Conservation (phyloP, 2,329 filamentous ascomycete genomes). For the Colletotrichum echinochloae region DNA sequence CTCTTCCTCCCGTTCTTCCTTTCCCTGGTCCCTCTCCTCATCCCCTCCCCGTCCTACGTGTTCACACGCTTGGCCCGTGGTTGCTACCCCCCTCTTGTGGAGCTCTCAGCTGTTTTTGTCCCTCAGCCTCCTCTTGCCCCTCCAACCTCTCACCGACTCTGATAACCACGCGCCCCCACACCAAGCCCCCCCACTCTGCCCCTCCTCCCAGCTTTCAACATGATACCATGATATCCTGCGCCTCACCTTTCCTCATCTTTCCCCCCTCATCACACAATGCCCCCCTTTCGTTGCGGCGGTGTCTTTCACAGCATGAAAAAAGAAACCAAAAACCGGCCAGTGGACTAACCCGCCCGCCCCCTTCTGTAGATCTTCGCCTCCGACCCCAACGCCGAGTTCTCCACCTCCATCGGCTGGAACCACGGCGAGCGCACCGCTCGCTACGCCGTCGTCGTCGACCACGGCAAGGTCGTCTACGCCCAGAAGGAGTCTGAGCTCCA, state of each 20-base stretch:
- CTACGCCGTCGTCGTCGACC: slow-evolving; percentile 84
- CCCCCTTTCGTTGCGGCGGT: not conserved
- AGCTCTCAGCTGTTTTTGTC: not conserved
- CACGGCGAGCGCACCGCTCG: slow-evolving; percentile 79
- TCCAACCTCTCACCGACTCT: slow-evolving; percentile 36
- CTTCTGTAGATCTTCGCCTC: slow-evolving; percentile 81
- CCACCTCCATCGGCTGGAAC: slow-evolving; percentile 82
- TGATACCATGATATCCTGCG: slow-evolving; percentile 14
- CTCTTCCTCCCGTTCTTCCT: not conserved
- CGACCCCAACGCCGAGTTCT: slow-evolving; percentile 77
- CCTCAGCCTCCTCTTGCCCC: not conserved
- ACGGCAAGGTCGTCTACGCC: slow-evolving; percentile 86
- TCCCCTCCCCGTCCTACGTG: not conserved
- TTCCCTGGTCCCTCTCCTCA: too few species aligned
- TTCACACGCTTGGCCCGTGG: not conserved
- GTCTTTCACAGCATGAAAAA: not conserved
- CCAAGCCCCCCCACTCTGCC: slow-evolving; percentile 30
- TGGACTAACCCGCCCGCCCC: slow-evolving; percentile 28
- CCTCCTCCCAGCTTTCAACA: slow-evolving; percentile 17
- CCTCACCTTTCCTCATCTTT: not conserved
- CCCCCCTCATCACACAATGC: slow-evolving; percentile 13
- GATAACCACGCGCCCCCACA: slow-evolving; percentile 14
- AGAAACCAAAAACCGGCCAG: not conserved
- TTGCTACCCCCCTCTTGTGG: slow-evolving; percentile 20
- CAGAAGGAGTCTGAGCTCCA: slow-evolving; percentile 73